Percentiles rank a stretch among this genome's conserved stretches.
Evolutionary conservation across 202 grass and related monocot genomes (phyloP).

Genomic region (Dendrocalamus latiflorus): DNA sequence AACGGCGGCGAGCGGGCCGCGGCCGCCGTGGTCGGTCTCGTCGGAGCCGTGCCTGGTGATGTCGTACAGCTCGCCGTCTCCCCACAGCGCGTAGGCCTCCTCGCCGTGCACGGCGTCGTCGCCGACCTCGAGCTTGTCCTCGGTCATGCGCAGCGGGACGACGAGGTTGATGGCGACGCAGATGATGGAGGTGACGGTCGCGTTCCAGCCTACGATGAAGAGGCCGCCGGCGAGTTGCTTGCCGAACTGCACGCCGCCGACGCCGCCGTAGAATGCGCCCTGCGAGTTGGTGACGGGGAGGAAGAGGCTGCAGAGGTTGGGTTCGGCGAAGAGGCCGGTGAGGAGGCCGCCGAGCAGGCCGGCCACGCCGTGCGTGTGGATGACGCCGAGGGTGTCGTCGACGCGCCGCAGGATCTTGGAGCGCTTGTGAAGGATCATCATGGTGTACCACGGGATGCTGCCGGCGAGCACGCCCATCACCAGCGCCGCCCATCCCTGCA

Average conservation of each 20-base stretch:
- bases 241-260: slow-evolving; percentile 40
- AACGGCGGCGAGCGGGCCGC: background rate
- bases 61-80: slow-evolving; percentile 59
- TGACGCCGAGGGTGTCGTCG: slow-evolving; percentile 64
- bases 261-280: slow-evolving; percentile 51
- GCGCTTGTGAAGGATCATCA: slow-evolving; percentile 65
- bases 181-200: slow-evolving; percentile 39
- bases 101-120: slow-evolving; percentile 66
- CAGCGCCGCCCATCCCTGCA: slow-evolving; percentile 59
- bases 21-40: slow-evolving; percentile 4
- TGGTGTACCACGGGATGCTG: slow-evolving; percentile 62
- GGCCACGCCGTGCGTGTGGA: slow-evolving; percentile 68
- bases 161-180: slow-evolving; percentile 38
- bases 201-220: slow-evolving; percentile 52
- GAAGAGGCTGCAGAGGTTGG: slow-evolving; percentile 50
- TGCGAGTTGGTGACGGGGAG: slow-evolving; percentile 41
- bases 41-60: slow-evolving; percentile 30
- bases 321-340: slow-evolving; percentile 55
- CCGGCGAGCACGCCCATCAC: slow-evolving; percentile 59
- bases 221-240: slow-evolving; percentile 49
- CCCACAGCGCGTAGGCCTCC: slow-evolving; percentile 71
- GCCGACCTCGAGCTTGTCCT: slow-evolving; percentile 46
- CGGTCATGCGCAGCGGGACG: slow-evolving; percentile 43
- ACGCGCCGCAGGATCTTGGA: slow-evolving; percentile 33
- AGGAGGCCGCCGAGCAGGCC: slow-evolving; percentile 51